Conservation (phyloP, 305 asterid species). For the Solanum aculeatissimum region DNA sequence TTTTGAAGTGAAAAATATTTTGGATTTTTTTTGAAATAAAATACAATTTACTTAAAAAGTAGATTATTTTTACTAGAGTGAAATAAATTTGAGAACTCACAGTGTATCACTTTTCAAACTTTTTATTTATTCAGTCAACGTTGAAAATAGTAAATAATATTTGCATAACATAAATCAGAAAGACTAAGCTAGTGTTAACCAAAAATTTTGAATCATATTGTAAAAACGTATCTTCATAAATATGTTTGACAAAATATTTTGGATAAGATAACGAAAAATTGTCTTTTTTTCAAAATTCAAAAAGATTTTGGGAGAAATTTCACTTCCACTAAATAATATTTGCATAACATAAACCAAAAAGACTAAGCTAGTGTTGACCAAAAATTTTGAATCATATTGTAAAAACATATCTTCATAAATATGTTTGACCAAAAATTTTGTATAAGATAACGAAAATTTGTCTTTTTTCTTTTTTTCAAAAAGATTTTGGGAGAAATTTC, state of each 20-base stretch:
- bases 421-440: not conserved
- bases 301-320: not conserved
- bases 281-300: not conserved
- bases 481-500: no score
- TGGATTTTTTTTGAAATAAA: no score
- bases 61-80: no score
- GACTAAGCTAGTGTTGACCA: not conserved
- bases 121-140: not conserved
- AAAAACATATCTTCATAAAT: not conserved
- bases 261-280: not conserved
- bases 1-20: no score
- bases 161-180: not conserved
- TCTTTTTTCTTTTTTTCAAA: not conserved
- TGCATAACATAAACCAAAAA: not conserved
- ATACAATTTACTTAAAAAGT: no score
- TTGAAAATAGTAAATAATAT: not conserved
- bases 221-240: not conserved
- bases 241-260: not conserved
- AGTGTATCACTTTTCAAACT: no score
- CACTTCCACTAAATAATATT: not conserved
- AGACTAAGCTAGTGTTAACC: not conserved
- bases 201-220: not conserved
- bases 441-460: not conserved
- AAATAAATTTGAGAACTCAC: no score
- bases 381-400: not conserved